These are phyloP conservation scores for Xylaria sp. DNA, from an alignment of 2,329 filamentous ascomycete species.

Conservation along the genomic window DNA sequence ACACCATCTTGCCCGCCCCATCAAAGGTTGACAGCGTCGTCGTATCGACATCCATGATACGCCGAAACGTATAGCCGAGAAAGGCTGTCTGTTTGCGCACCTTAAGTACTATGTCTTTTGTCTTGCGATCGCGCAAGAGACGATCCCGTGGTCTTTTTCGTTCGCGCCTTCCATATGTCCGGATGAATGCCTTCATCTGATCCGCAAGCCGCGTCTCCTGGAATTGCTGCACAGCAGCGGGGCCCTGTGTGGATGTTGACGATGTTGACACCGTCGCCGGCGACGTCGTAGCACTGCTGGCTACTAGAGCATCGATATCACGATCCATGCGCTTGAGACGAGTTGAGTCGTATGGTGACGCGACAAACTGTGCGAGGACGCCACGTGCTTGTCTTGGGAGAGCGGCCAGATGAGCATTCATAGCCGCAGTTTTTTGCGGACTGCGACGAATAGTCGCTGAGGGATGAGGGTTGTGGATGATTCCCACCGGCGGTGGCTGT, in stretches of 20 bases:
- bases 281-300: constrained; percentile 24
- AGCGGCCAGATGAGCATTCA: constrained; percentile 33
- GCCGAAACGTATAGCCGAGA: constrained; percentile 80
- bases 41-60: constrained; percentile 32
- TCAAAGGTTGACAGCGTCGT: constrained; percentile 1
- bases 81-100: constrained; percentile 80
- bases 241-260: background rate
- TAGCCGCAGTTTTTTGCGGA: constrained; percentile 27
- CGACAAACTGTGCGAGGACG: constrained; percentile 42
- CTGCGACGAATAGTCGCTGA: constrained; percentile 19
- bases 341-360: constrained; percentile 44
- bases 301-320: constrained; percentile 40
- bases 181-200: constrained; percentile 45
- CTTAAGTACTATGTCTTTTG: constrained; percentile 65
- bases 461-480: constrained; percentile 7
- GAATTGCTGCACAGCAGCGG: background rate
- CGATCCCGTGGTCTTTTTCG: constrained; percentile 79
- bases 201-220: constrained; percentile 27
- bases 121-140: constrained; percentile 66
- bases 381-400: constrained; percentile 40
- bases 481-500: background rate
- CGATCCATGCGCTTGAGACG: constrained; percentile 46
- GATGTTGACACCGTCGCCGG: background rate
- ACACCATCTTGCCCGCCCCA: constrained; percentile 2
- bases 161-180: constrained; percentile 55